Evolutionary conservation across 768 basidiomycete genomes (phyloP).

Genomic region (Vararia minispora): DNA sequence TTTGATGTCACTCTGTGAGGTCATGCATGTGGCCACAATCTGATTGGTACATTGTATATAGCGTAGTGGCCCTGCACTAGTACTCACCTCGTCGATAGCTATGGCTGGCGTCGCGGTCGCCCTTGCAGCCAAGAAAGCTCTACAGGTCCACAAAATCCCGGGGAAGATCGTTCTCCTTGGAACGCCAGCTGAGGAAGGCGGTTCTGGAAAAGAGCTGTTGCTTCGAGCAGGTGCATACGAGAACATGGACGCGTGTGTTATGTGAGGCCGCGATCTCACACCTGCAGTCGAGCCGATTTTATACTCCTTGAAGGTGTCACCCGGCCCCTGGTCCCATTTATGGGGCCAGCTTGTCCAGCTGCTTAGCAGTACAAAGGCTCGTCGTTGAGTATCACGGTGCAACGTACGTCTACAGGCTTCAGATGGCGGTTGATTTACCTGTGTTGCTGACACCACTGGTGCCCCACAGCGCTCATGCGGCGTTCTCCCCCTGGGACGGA

Average conservation of each 20-base stretch:
- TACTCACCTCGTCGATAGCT: too few species aligned
- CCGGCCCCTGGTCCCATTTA: constrained; percentile 68
- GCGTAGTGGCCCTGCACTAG: too few species aligned
- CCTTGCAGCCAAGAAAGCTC: constrained; percentile 50
- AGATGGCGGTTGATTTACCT: background rate
- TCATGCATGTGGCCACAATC: constrained; percentile 75
- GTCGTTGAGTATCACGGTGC: constrained; percentile 61
- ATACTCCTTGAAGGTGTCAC: constrained; percentile 46
- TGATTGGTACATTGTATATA: too few species aligned
- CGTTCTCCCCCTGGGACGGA: constrained; percentile 77
- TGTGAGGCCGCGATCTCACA: constrained; percentile 29
- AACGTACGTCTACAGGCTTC: constrained; percentile 55
- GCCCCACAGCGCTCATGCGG: constrained; percentile 55
- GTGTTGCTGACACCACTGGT: background rate
- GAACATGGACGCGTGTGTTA: constrained; percentile 67
- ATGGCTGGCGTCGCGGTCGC: constrained; percentile 67
- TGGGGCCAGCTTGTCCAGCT: constrained; percentile 53
- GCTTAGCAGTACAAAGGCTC: constrained; percentile 50
- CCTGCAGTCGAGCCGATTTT: background rate
- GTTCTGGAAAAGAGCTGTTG: constrained; percentile 60
- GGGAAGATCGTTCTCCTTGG: constrained; percentile 66
- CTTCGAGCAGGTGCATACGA: constrained; percentile 63
- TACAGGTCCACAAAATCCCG: constrained; percentile 49
- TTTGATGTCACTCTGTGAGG: constrained; percentile 42
- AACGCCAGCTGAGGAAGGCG: constrained; percentile 78